Conservation (phyloP, 1,284 basidiomycete species). For the Heterobasidion occidentale region DNA sequence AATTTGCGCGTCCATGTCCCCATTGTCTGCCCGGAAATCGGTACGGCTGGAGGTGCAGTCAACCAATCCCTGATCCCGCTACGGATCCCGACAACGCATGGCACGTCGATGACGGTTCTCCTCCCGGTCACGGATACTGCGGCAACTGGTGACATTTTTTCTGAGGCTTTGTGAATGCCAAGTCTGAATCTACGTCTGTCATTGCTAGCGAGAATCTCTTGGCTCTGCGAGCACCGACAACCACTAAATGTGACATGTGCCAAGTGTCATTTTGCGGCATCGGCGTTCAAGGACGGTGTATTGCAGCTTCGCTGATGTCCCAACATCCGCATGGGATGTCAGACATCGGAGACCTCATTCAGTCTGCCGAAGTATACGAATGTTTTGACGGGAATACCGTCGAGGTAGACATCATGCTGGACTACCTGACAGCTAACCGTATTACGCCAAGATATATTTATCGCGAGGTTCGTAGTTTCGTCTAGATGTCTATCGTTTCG, state of each 20-base stretch:
- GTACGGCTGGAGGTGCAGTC: constrained; percentile 66
- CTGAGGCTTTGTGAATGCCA: background rate
- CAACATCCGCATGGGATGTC: constrained; percentile 65
- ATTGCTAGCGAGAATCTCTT: constrained; percentile 56
- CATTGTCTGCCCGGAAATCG: constrained; percentile 60
- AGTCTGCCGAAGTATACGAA: constrained; percentile 67
- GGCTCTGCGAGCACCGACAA: constrained; percentile 58
- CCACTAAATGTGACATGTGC: constrained; percentile 75
- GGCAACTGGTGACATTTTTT: constrained; percentile 55
- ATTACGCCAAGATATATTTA: constrained; percentile 65
- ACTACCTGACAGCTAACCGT: constrained; percentile 55
- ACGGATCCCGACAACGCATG: constrained; percentile 59
- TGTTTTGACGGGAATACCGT: constrained; percentile 66
- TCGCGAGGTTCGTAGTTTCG: constrained; percentile 42
- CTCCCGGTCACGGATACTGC: constrained; percentile 68
- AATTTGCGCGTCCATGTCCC: constrained; percentile 66
- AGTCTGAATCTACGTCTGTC: background rate
- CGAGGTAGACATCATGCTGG: constrained; percentile 74
- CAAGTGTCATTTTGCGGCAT: constrained; percentile 73
- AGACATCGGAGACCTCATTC: constrained; percentile 62
- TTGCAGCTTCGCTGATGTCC: constrained; percentile 42
- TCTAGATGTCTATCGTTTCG: background rate
- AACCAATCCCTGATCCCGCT: constrained; percentile 63
- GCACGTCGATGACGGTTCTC: constrained; percentile 62
- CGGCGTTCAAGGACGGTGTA: constrained; percentile 59